Percentiles rank a stretch among this genome's conserved stretches.
Conservation (phyloP, 768 basidiomycete genomes). For the Mycena epipterygia region DNA sequence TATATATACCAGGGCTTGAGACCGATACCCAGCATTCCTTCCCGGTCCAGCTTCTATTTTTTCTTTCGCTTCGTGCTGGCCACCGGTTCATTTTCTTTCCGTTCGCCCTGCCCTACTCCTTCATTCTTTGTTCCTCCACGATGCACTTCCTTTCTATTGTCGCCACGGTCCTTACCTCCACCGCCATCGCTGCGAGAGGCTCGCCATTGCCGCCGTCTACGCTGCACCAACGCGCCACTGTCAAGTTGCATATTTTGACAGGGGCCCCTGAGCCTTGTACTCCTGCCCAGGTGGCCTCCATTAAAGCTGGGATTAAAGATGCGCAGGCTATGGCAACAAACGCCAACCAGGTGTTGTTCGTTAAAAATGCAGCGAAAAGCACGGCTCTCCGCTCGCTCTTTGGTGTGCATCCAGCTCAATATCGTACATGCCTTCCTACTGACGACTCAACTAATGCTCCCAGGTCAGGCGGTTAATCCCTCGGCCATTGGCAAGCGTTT, state of each 20-base stretch:
- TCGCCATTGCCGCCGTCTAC: not conserved
- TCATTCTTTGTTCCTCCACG: not conserved
- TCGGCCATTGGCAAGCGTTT: not conserved
- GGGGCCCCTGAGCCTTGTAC: not conserved
- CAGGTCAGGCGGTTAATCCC: no score
- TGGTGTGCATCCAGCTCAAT: no score
- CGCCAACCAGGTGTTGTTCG: not conserved
- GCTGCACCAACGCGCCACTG: not conserved
- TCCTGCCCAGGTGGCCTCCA: not conserved
- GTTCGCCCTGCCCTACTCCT: not conserved
- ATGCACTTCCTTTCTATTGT: not conserved
- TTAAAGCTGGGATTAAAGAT: not conserved
- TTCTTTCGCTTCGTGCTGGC: not conserved
- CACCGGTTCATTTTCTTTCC: not conserved
- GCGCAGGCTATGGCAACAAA: not conserved
- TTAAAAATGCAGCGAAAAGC: not conserved
- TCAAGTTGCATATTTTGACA: not conserved
- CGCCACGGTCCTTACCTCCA: not conserved
- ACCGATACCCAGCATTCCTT: no score
- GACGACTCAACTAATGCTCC: no score
- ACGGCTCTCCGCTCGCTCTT: not conserved
- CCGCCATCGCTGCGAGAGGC: not conserved
- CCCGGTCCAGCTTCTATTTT: no score
- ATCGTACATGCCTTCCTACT: no score
- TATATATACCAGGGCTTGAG: no score